Evolutionary conservation across 345 rosid genomes (phyloP).

Genomic region (Crucihimalaya himalaica): DNA sequence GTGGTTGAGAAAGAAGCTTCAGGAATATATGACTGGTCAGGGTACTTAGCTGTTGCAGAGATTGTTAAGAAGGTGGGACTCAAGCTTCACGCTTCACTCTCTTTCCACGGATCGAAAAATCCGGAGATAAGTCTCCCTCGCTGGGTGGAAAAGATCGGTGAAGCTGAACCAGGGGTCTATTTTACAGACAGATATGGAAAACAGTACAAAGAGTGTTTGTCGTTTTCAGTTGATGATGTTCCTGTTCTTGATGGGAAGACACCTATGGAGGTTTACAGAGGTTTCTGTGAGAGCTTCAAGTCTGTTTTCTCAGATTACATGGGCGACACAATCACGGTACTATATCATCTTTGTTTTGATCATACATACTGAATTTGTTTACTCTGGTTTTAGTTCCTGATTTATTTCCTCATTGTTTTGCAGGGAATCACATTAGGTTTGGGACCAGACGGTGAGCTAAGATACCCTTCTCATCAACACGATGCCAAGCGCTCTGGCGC

Average conservation of each 20-base stretch:
- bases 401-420: conserved; percentile 27
- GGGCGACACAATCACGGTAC: conserved; percentile 74
- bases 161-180: conserved; percentile 55
- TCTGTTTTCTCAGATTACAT: conserved; percentile 61
- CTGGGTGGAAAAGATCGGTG: conserved; percentile 69
- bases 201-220: conserved; percentile 62
- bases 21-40: conserved; percentile 85
- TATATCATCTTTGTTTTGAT: not conserved
- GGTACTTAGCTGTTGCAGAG: conserved; percentile 75
- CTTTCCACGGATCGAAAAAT: conserved; percentile 60
- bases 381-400: conserved; percentile 23
- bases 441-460: conserved; percentile 86
- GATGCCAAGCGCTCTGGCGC: conserved; percentile 34
- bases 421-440: conserved; percentile 86
- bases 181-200: conserved; percentile 59
- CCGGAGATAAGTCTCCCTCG: conserved; percentile 61
- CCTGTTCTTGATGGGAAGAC: conserved; percentile 77
- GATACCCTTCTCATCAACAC: conserved; percentile 70
- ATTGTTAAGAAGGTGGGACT: conserved; percentile 75
- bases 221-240: conserved; percentile 76
- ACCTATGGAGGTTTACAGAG: conserved; percentile 66
- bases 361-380: not conserved
- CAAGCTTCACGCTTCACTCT: conserved; percentile 76
- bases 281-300: conserved; percentile 84
- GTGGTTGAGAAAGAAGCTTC: conserved; percentile 80